phyloP scores from a whole-genome alignment of 129 eudicot genomes.

The Helianthus annuus region HanXRQr2.0-SUNRISE NC_035444.2:56431813-56432312 shows the following conservation, averaged over 20 bases:
- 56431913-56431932: background rate
- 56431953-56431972: too few relatives aligned
- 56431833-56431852: background rate
- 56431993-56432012: too few relatives aligned
- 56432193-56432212: conserved; percentile 17
- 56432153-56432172: background rate
- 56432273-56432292: conserved; percentile 28
- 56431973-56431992: background rate
- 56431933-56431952: background rate
- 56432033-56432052: too few relatives aligned
- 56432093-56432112: conserved; percentile 14
- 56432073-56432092: background rate
- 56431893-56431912: background rate
- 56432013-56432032: too few relatives aligned
- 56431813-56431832: background rate
- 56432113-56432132: conserved; percentile 43
- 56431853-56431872: background rate
- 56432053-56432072: background rate
- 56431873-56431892: background rate
- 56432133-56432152: conserved; percentile 30
- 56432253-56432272: conserved; percentile 24
- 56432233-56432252: conserved; percentile 33
- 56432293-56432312: conserved; percentile 63
- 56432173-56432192: background rate
- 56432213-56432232: conserved; percentile 25